Base-by-base conservation (phyloP, 192 early-diverging fungal species). In the Backusella tarrabulga region DNA sequence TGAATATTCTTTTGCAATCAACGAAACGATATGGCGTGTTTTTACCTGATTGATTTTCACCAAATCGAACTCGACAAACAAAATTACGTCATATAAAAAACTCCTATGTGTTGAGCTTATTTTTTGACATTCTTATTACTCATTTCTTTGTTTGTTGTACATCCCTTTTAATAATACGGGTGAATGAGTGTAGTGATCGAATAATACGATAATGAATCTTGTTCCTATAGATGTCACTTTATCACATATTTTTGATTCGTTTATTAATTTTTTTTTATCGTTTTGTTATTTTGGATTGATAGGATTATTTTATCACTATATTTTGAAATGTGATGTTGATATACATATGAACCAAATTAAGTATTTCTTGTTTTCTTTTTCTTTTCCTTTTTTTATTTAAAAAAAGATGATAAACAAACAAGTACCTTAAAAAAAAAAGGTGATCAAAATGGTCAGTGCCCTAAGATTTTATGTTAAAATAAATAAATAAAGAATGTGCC, bases 401-500 rank as follows among this genome's bases (percentile, higher is more conserved):
- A 56, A 23, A 56, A 23, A 11, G 2, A 1, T 14, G 21, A 26
- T 26, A 60, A 60, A 60, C 56, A 60, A 60, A 60, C 11, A 60
- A 60, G 56, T 60, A 4, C 56, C 21, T 60, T 26, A 60, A 54
- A 60, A 56, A 54, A 60, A 56, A 60, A 60, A 60, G 56, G n/a
- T 60, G 21, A 60, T 60, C 54, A 60, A 60, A 60, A 60, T 60
- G 23, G 23, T 60, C 56, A 60, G 56, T 60, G 56, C 56, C 56
- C 56, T 63, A 5, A 29, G 56, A 29, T 26, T 63, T 29, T 63
- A 63, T 32, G 32, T 3, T 32, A 32, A 32, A 32, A 32, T 32
- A 60, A 63, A 63, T 63, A 63, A 63, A 63, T 63, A 63, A 63
- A 63, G 56, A 63, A 63, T 63, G 56, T 63, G 23, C 3, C n/a